Evolutionary conservation across 768 basidiomycete genomes (phyloP).

Genomic region (Austroboletus festivus): DNA sequence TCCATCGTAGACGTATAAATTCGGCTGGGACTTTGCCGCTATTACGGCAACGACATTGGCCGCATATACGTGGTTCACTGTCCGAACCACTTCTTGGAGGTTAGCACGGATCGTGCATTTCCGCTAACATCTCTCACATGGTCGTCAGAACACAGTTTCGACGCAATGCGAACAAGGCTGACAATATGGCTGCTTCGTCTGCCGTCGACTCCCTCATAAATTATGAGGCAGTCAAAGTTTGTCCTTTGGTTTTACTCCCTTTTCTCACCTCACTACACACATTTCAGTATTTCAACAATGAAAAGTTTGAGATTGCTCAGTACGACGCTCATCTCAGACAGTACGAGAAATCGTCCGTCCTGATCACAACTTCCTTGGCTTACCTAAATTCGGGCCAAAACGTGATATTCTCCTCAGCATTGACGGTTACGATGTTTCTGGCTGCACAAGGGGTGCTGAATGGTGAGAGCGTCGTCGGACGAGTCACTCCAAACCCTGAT

Average conservation of each 20-base stretch:
- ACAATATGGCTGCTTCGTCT: constrained; percentile 92
- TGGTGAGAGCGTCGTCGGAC: constrained; percentile 42
- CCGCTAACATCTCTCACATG: background rate
- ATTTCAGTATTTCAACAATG: constrained; percentile 93
- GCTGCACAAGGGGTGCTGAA: constrained; percentile 93
- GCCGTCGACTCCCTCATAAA: constrained; percentile 97
- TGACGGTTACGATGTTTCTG: constrained; percentile 94
- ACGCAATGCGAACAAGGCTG: constrained; percentile 91
- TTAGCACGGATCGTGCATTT: constrained; percentile 29
- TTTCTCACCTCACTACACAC: background rate
- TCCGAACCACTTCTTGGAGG: constrained; percentile 96
- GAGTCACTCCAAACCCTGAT: background rate
- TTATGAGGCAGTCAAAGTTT: constrained; percentile 96
- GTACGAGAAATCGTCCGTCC: constrained; percentile 90
- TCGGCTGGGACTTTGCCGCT: constrained; percentile 95
- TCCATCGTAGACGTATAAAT: constrained; percentile 79
- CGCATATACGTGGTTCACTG: constrained; percentile 95
- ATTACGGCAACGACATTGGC: constrained; percentile 82
- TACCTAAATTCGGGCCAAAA: constrained; percentile 96
- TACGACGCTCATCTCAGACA: constrained; percentile 85
- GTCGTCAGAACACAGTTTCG: constrained; percentile 80
- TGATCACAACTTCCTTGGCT: constrained; percentile 92
- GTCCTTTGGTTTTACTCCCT: constrained; percentile 5
- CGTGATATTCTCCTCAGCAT: constrained; percentile 89
- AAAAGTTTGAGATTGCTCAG: constrained; percentile 83